Conservation (phyloP, 345 rosid species). For the Eucalyptus fibrosa region DNA sequence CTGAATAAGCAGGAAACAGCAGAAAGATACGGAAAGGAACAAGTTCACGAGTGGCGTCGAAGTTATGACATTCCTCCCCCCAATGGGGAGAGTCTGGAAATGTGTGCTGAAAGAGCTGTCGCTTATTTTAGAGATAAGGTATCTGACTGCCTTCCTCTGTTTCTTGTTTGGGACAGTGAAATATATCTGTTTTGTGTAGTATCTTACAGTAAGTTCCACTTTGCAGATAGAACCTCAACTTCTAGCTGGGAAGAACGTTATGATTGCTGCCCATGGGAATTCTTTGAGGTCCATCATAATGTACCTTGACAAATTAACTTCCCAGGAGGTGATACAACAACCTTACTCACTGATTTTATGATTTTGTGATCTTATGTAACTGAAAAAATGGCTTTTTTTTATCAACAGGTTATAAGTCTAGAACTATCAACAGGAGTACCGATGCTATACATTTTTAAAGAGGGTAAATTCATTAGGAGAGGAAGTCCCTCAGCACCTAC, state of each 20-base stretch:
- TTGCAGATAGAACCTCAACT: constrained; percentile 87
- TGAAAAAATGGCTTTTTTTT: neutral
- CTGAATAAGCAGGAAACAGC: constrained; percentile 96
- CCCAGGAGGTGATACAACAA: constrained; percentile 63
- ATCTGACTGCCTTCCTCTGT: neutral
- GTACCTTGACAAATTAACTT: constrained; percentile 93
- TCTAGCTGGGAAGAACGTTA: constrained; percentile 62
- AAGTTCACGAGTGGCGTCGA: constrained; percentile 96
- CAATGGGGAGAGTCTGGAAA: constrained; percentile 95
- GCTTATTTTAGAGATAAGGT: constrained; percentile 51
- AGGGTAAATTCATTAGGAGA: constrained; percentile 74
- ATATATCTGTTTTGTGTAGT: neutral
- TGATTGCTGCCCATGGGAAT: constrained; percentile 98
- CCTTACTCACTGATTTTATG: neutral
- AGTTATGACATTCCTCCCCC: constrained; percentile 97
- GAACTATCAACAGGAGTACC: constrained; percentile 94
- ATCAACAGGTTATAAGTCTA: constrained; percentile 55
- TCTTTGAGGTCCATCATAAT: constrained; percentile 89
- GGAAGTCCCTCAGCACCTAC: constrained; percentile 86
- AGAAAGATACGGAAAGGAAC: constrained; percentile 78
- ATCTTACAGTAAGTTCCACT: neutral
- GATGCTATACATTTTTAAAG: constrained; percentile 87
- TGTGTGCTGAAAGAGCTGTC: constrained; percentile 97
- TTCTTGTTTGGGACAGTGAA: neutral
- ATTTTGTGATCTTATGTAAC: neutral